These are phyloP conservation scores for Coemansia brasiliensis DNA, from an alignment of 192 early-diverging fungal genomes.

Conservation along the genomic window DNA sequence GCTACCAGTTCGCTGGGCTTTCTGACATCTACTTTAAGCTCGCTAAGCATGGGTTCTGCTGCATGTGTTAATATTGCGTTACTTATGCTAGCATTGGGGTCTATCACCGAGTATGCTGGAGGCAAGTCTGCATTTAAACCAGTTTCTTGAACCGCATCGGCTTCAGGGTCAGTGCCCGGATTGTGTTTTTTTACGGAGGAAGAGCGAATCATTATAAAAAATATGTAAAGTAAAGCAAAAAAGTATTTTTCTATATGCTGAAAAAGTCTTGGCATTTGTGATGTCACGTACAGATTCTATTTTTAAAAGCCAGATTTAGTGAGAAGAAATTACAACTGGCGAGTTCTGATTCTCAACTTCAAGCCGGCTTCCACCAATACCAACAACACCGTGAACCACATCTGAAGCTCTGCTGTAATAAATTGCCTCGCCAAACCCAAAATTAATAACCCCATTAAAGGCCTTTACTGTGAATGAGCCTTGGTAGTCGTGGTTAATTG, in stretches of 20 bases:
- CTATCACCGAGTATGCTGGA: conserved; percentile 32
- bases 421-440: not conserved
- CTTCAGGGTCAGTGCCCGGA: too few relatives aligned
- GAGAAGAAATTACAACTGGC: not conserved
- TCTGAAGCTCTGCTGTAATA: not conserved
- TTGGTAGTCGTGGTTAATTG: not conserved
- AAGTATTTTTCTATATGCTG: too few relatives aligned
- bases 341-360: not conserved
- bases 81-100: conserved; percentile 13
- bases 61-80: not conserved
- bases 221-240: not conserved
- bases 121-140: conserved; percentile 12
- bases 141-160: not conserved
- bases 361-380: not conserved
- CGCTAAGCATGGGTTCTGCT: not conserved
- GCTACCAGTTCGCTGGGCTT: conserved; percentile 23
- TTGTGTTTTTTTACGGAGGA: too few relatives aligned
- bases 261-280: too few relatives aligned
- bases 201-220: not conserved
- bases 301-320: not conserved
- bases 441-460: not conserved
- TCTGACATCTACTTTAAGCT: conserved; percentile 15
- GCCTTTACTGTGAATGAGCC: conserved; percentile 1
- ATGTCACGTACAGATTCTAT: not conserved
- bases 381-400: not conserved